Base-by-base conservation (phyloP, 176 grass and related monocot genomes). In the Oryza glaberrima region DNA sequence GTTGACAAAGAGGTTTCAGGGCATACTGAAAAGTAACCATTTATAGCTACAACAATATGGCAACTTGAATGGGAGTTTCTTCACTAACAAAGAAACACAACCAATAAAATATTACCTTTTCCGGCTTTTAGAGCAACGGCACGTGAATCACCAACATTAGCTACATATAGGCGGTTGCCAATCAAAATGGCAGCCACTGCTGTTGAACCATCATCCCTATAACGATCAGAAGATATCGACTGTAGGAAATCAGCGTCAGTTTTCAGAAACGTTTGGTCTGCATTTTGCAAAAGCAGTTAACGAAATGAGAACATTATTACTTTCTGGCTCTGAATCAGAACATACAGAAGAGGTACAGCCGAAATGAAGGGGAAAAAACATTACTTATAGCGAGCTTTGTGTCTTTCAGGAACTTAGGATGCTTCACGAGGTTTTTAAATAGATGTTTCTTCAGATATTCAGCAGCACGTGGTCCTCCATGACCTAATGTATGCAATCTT, bases 101-200 rank as follows among this genome's bases (percentile, higher is more conserved):
- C 6, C 1, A 58, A 58, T n/a, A n/a, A 58, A 58, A 58, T 56
- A 17, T 58, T 58, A 58, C 54, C 54, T n/a, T 58, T 87, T 72
- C 91, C 85, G 22, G 19, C 68, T 86, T 92, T 98, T 73, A 79
- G 85, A 82, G 91, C 81, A 82, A 95, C 90, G 77, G 91, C 85
- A 65, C 96, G 93, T 65, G 96, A 98, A 90, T 98, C 96, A 70
- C 93, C 93, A 67, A 98, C 95, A 79, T 93, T 98, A 88, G 96
- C 96, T 41, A 98, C 96, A 88, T 92, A 98, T 34, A 95, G 35
- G 52, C 64, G 83, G 73, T 90, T 84, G 45, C 83, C 91, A 44
- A 98, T 76, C 73, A 95, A 73, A 83, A 98, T 67, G 51, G 89
- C 91, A 86, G 81, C 71, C 78, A 88, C 93, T 88, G 91, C 91